A percentile compares a stretch with the other conserved stretches of the same genome.
Conservation (phyloP, 306 rosid genomes). For the Oemleria cerasiformis region DNA sequence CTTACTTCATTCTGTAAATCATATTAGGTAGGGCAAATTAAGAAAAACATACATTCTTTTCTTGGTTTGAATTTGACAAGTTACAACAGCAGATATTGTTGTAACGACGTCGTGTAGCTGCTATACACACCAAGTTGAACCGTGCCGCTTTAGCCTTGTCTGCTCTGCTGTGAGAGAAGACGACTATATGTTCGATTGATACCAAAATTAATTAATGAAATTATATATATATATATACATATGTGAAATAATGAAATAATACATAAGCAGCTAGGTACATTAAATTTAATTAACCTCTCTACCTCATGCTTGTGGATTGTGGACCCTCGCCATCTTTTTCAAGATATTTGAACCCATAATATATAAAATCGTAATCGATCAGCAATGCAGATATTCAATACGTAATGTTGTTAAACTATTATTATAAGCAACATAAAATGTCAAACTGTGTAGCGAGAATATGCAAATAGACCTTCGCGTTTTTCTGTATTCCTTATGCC, state of each 20-base stretch:
- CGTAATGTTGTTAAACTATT: background rate
- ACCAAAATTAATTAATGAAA: too few relatives aligned
- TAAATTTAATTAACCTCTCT: background rate
- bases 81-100: background rate
- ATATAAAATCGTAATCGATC: background rate
- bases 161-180: background rate
- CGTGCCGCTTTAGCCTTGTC: conserved; percentile 1
- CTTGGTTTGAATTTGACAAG: background rate
- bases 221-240: too few relatives aligned
- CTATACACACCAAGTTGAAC: background rate
- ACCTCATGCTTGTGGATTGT: conserved; percentile 12
- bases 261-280: background rate
- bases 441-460: background rate
- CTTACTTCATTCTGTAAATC: background rate
- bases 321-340: conserved; percentile 2
- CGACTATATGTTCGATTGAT: background rate
- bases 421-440: background rate
- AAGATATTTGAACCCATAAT: background rate
- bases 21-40: background rate
- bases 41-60: background rate
- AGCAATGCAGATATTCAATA: too few relatives aligned
- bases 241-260: background rate
- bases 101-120: too few relatives aligned
- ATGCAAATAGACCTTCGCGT: too few relatives aligned
- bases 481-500: too few relatives aligned